These are phyloP conservation scores for Colletotrichum sojae DNA, from an alignment of 2,329 filamentous ascomycete genomes.

Conservation along the genomic window DNA sequence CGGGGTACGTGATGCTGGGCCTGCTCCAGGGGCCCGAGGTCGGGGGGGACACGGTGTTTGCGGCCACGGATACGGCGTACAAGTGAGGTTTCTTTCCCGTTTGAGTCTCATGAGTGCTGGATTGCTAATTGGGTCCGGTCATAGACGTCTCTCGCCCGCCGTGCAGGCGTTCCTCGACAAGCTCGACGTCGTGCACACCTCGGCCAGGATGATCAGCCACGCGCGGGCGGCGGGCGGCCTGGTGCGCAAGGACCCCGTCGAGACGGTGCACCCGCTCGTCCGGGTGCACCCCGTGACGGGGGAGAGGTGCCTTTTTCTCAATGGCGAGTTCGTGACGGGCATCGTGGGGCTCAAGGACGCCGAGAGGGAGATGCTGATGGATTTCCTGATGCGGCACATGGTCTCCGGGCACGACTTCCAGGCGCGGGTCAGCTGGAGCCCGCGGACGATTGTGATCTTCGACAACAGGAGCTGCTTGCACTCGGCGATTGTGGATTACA, in stretches of 20 bases:
- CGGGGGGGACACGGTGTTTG: conserved; percentile 62
- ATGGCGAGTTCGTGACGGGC: conserved; percentile 62
- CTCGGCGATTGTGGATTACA: conserved; percentile 10
- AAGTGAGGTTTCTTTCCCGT: conserved; percentile 45
- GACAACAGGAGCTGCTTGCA: conserved; percentile 59
- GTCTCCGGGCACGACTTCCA: conserved; percentile 62
- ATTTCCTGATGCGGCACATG: conserved; percentile 63
- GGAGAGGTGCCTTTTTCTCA: conserved; percentile 62
- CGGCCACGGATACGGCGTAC: conserved; percentile 60
- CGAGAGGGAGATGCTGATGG: conserved; percentile 59
- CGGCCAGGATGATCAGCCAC: conserved; percentile 59
- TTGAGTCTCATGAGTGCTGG: too few relatives aligned
- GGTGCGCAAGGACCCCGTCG: conserved; percentile 59
- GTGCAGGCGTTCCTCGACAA: conserved; percentile 49
- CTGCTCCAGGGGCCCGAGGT: conserved; percentile 64
- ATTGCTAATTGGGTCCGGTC: too few relatives aligned
- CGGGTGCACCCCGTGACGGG: conserved; percentile 63
- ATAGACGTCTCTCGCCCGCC: conserved; percentile 50
- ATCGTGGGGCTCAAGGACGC: conserved; percentile 63
- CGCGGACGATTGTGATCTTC: conserved; percentile 65
- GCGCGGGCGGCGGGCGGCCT: conserved; percentile 57
- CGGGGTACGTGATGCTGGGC: conserved; percentile 62
- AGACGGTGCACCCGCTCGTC: conserved; percentile 60
- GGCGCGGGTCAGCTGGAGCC: conserved; percentile 61
- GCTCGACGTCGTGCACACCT: conserved; percentile 55